Conservation (phyloP, 2,329 filamentous ascomycete species). For the Ceratocystis lukuohia region DNA sequence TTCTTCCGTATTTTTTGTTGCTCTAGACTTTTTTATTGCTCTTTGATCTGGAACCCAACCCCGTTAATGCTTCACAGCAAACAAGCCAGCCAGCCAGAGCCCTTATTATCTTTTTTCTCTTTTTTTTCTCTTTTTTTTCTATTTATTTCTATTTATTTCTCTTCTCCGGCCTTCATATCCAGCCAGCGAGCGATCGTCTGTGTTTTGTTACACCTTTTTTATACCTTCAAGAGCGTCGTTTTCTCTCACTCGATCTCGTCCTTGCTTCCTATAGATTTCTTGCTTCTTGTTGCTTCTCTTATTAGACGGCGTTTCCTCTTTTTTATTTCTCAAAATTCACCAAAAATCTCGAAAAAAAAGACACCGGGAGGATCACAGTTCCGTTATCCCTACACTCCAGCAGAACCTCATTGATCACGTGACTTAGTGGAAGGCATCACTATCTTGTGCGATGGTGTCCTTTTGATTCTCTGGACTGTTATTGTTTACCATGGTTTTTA, state of each 20-base stretch:
- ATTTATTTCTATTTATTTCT: not conserved
- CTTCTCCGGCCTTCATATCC: slow-evolving; percentile 7
- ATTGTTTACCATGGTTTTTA: not conserved
- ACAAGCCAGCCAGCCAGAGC: slow-evolving; percentile 4
- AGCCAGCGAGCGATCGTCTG: slow-evolving; percentile 9
- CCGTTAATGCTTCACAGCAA: slow-evolving; percentile 4
- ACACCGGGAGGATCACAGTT: slow-evolving; percentile 7
- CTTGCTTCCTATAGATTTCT: not conserved
- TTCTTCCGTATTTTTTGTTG: not conserved
- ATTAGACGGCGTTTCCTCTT: slow-evolving; percentile 7
- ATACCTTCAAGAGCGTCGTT: slow-evolving; percentile 1
- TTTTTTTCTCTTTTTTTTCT: too few species aligned
- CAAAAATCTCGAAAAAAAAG: slow-evolving; percentile 1
- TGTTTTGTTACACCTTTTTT: slow-evolving; percentile 13
- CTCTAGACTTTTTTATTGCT: slow-evolving; percentile 12
- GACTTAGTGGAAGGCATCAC: not conserved
- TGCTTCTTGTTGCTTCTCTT: slow-evolving; percentile 6
- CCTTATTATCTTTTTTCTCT: slow-evolving; percentile 1
- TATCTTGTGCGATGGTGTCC: not conserved
- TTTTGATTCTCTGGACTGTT: slow-evolving; percentile 1
- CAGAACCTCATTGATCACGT: slow-evolving; percentile 6
- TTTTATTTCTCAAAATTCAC: not conserved
- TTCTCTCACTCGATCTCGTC: not conserved
- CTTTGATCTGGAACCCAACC: not conserved
- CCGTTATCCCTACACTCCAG: not conserved